Base-by-base conservation (phyloP, 1,284 basidiomycete species). In the Apiotrichum sp. region DNA sequence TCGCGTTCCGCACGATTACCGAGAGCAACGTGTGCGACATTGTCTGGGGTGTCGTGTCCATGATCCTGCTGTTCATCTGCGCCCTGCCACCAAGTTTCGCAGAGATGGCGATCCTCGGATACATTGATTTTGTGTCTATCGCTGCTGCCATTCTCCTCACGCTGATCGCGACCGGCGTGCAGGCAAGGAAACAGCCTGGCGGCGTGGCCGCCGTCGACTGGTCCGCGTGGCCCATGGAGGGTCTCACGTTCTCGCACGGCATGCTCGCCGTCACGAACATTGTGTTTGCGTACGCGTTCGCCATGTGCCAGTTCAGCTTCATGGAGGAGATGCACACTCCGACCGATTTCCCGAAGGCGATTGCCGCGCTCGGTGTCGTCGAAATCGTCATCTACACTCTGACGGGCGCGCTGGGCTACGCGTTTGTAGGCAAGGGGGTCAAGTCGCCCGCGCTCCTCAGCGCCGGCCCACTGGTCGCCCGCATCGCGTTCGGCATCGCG, bases 41-140 rank as follows among this genome's bases (percentile, higher is more conserved):
- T 5, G 55, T 57, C 9, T 60, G 52, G 52, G 50, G 55, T 13
- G 46, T 57, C 11, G 50, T 60, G 4, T 41, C 55, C n/a, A 54
- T 55, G 50, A 29, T 60, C n/a, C 42, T 60, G 11, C 52, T 57
- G 8, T 57, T 57, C 45, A 3, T 59, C 35, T 57, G 55, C 11
- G 52, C 59, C 0, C 45, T 60, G 2, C 59, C 55, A n/a, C 59
- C 55, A 4, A 54, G 55, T 48, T 55, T 57, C 39, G 49, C 59
- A 0, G 59, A 69, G 45, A 64, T 74, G 45, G 65, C 67, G 6
- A 56, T 64, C 9, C 61, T 74, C 31, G 64, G 64, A 16, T 74
- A 70, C 67, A 54, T 70, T 38, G 72, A 69, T 13, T 65, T 73
- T 50, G 59, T 67, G 7, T 66, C 65, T 9, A 64, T 73, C 48